Evolutionary conservation across 805 yeast species (phyloP), one percentile per base, ranked within the genome.

Genomic region (Tetrapisispora arboricola): DNA sequence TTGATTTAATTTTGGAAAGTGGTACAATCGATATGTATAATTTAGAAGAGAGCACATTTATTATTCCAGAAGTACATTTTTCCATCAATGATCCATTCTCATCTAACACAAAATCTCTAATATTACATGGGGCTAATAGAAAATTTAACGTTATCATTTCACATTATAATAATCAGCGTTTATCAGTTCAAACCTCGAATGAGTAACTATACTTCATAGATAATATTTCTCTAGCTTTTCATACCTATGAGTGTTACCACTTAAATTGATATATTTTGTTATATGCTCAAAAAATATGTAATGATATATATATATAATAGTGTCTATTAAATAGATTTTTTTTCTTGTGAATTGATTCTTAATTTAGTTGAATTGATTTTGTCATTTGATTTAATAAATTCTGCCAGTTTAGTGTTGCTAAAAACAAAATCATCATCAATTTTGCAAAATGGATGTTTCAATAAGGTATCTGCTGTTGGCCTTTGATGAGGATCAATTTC

Each of bases 401-500:
- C 62, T 1, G 81, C 78, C 39, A 81, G 61, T 46, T 67, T 65
- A 0, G 88, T 80, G 13, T 67, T 60, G 17, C 61, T 54, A 51
- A 82, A 82, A 22, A 63, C 60, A 54, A 78, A 82, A 4, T 50
- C 40, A 0, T 58, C 45, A 36, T 66, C 67, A 1, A 58, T 60
- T 12, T 41, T 46, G 54, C 76, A 68, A 53, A 82, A 78, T 16
- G 67, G 64, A 56, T 84, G 79, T 4, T 64, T 49, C 35, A 79
- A 57, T 16, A 88, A 61, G 35, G 72, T 69, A 35, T 67, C 70
- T 0, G 96, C 96, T 0, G 96, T 90, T 0, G 97, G 98, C 51
- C 98, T 69, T 49, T 69, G 61, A n/a, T 77, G 80, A 0, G 98
- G 88, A 53, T 90, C 83, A 20, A 75, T 67, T 22, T 69, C 70